Base-by-base conservation (phyloP, 2,329 filamentous ascomycete species). In the Ophiostoma tasmaniense region DNA sequence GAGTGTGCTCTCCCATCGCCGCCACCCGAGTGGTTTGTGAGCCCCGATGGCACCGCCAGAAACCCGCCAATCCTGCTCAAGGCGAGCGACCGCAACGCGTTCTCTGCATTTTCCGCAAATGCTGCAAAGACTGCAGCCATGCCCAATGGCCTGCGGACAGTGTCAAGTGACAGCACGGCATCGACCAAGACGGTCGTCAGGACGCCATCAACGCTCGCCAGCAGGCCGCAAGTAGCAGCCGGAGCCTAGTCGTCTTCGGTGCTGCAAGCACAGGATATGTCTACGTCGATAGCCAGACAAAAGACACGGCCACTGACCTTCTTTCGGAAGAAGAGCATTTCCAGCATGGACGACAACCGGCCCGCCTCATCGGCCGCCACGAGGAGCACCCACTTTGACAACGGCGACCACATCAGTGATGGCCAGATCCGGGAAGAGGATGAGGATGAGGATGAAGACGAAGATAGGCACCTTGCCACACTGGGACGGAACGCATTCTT, bases 1-100 rank as follows among this genome's bases (percentile, higher is more conserved):
- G 50, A 67, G 22, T 72, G 70, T 28, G 22, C 59, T 7, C 59
- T 72, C 5, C 20, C 65, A 1, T 67, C 70, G 8, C 72, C 72
- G 1, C 39, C 52, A 2, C 68, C 69, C 0, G 67, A 67, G 11
- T 71, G 70, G 71, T 61, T 71, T 39, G 8, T 11, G 13, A 45
- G 69, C 8, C 22, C 45, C 7, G 67, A 42, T 1, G 20, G 22
- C 17, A 2, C 14, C 11, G 65, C 61, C 33, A 25, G n/a, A 10
- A 25, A 66, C 64, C 39, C 59, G 66, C n/a, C 67, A 22, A 39
- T 69, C 65, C 6, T 2, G 52, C 6, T 66, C 66, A 28, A 67
- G 20, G 66, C 64, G 52, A 37, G 30, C 17, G 59, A 64, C 11
- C 67, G 68, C 0, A 69, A 69, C 17, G 35, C 59, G 8, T 28